phyloP scores from a whole-genome alignment of 1,284 basidiomycete genomes.

The Malassezia furfur region DNA sequence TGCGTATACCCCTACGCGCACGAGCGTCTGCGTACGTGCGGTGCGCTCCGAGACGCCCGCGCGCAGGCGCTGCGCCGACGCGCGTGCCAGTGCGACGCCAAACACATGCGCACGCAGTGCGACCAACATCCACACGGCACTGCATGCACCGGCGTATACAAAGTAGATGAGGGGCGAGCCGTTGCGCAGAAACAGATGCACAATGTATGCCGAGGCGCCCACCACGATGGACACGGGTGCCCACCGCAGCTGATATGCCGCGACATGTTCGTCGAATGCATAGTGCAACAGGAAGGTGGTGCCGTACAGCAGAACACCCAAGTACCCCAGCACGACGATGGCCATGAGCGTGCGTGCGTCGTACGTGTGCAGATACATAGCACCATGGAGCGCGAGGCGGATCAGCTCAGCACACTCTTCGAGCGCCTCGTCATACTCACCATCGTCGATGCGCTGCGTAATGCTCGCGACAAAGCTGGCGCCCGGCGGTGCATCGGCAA shows the following conservation, averaged over 20 bases:
- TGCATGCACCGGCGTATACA: constrained; percentile 65
- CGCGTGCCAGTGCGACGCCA: background rate
- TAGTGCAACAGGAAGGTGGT: constrained; percentile 35
- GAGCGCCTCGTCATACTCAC: constrained; percentile 55
- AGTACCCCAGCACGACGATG: constrained; percentile 65
- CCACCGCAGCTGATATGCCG: background rate
- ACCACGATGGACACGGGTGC: background rate
- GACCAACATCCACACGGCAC: constrained; percentile 56
- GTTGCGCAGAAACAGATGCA: constrained; percentile 57
- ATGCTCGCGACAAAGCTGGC: constrained; percentile 48
- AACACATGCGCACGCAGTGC: background rate
- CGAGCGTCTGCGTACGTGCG: background rate
- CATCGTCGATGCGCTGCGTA: constrained; percentile 28
- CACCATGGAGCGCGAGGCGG: constrained; percentile 56
- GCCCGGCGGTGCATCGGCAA: constrained; percentile 47
- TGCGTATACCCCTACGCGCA: constrained; percentile 1
- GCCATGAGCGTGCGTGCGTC: constrained; percentile 64
- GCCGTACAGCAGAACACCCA: constrained; percentile 59
- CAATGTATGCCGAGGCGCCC: constrained; percentile 15
- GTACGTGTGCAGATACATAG: constrained; percentile 74
- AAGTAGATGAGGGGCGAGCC: constrained; percentile 65
- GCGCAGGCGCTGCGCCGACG: background rate
- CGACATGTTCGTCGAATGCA: constrained; percentile 14
- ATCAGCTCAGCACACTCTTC: constrained; percentile 56
- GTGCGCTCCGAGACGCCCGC: background rate